These are phyloP conservation scores for Aspergillus cristatus DNA, from an alignment of 495 filamentous ascomycete genomes.

Conservation along the genomic window DNA sequence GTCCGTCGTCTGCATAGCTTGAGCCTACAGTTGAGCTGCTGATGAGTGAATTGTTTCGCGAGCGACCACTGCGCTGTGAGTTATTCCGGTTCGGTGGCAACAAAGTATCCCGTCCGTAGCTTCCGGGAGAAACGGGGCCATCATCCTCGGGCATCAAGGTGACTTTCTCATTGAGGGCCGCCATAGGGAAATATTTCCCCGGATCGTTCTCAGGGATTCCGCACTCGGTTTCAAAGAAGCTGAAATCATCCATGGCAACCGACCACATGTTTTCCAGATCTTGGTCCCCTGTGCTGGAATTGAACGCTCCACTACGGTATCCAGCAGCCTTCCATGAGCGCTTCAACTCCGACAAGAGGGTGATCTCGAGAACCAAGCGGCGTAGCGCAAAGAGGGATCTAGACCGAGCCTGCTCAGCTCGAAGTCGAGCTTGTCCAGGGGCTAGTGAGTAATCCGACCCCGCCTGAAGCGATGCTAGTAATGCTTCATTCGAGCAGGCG, in stretches of 20 bases:
- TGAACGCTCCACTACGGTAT: constrained; percentile 28
- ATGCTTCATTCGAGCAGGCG: constrained; percentile 49
- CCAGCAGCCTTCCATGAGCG: constrained; percentile 28
- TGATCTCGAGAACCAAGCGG: constrained; percentile 49
- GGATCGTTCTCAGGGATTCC: constrained; percentile 39
- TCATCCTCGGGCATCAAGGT: constrained; percentile 27
- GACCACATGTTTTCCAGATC: constrained; percentile 55
- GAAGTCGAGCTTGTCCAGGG: constrained; percentile 33
- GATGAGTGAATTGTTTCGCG: constrained; percentile 1
- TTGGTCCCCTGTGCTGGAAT: constrained; percentile 51
- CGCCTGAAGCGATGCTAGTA: constrained; percentile 47
- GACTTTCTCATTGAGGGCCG: constrained; percentile 35
- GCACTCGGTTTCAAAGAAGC: constrained; percentile 57
- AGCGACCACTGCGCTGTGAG: background rate
- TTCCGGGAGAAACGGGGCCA: constrained; percentile 11
- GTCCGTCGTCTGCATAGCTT: background rate
- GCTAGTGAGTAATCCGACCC: constrained; percentile 41
- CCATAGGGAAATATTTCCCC: constrained; percentile 35
- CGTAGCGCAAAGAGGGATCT: constrained; percentile 46
- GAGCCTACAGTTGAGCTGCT: background rate
- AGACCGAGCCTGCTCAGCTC: constrained; percentile 34
- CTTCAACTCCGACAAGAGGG: constrained; percentile 18
- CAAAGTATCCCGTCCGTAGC: constrained; percentile 6
- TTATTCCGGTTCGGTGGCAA: constrained; percentile 2
- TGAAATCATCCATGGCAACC: constrained; percentile 51